phyloP scores from a whole-genome alignment of 177 flowering plant species.

The Vitis hybrid region DNA sequence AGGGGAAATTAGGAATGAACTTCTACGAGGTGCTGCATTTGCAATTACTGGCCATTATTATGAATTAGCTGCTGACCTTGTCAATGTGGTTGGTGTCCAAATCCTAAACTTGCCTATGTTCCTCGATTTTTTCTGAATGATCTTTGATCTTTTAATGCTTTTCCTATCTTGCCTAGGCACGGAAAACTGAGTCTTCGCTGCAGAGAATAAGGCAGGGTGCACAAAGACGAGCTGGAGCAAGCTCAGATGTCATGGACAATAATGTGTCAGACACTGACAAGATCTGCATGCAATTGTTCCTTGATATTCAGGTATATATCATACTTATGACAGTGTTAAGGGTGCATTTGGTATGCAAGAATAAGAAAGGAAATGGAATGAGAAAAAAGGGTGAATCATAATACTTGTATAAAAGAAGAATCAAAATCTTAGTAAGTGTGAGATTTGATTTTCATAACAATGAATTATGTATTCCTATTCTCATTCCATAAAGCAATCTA shows the following conservation, averaged over 20 bases:
- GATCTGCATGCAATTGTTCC: conserved; percentile 87
- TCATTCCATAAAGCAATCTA: no score
- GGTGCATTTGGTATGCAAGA: background rate
- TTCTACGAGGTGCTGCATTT: conserved; percentile 58
- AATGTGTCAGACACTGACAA: conserved; percentile 86
- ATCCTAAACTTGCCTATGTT: background rate
- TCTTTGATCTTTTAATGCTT: background rate
- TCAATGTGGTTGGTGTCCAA: conserved; percentile 59
- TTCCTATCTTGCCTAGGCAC: conserved; percentile 47
- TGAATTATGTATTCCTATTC: no score
- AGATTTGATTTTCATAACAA: no score
- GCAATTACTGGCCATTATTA: conserved; percentile 73
- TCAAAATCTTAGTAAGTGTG: no score
- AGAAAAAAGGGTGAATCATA: no score
- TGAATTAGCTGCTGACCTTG: conserved; percentile 73
- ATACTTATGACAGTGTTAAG: background rate
- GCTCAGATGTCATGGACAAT: conserved; percentile 67
- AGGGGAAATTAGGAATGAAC: conserved; percentile 42
- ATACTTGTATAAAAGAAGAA: no score
- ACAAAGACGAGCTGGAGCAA: conserved; percentile 82
- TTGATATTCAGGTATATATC: conserved; percentile 80
- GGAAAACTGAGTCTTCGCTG: conserved; percentile 84
- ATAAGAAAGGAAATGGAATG: no score
- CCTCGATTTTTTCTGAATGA: background rate
- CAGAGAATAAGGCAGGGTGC: conserved; percentile 78